Percentiles rank a stretch among this genome's conserved stretches.
These are phyloP conservation scores for Carex littledalei DNA, from an alignment of 176 grass and related monocot species.

Conservation along the genomic window DNA sequence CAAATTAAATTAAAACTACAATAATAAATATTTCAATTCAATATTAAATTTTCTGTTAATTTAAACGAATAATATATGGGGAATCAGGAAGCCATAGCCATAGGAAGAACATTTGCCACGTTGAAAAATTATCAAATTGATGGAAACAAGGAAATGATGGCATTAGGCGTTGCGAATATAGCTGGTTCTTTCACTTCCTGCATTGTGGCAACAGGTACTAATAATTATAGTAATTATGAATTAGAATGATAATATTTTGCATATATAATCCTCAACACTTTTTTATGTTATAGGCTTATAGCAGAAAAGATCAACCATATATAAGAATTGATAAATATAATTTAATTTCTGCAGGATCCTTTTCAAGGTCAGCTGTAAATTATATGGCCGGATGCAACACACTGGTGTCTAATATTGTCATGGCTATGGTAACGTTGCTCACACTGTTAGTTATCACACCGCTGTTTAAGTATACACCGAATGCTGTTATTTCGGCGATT, in stretches of 20 bases:
- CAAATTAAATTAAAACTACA: neutral
- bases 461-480: conserved; percentile 76
- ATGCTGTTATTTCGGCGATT: conserved; percentile 67
- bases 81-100: conserved; percentile 77
- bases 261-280: neutral
- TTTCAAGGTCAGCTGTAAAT: conserved; percentile 78
- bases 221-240: neutral
- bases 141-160: conserved; percentile 91
- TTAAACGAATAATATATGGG: neutral
- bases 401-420: conserved; percentile 64
- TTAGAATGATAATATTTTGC: neutral
- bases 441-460: conserved; percentile 67
- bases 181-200: conserved; percentile 79
- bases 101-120: conserved; percentile 79
- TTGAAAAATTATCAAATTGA: conserved; percentile 74
- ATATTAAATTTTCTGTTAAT: neutral
- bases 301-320: neutral
- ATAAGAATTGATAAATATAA: neutral
- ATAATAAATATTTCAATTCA: neutral
- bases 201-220: conserved; percentile 65
- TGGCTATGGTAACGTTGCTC: conserved; percentile 58
- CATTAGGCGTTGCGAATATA: conserved; percentile 75
- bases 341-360: conserved; percentile 41
- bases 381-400: conserved; percentile 71
- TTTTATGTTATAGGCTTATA: neutral